Base-by-base conservation (phyloP, 2,329 filamentous ascomycete species). In the Mycocentrospora acerina region DNA sequence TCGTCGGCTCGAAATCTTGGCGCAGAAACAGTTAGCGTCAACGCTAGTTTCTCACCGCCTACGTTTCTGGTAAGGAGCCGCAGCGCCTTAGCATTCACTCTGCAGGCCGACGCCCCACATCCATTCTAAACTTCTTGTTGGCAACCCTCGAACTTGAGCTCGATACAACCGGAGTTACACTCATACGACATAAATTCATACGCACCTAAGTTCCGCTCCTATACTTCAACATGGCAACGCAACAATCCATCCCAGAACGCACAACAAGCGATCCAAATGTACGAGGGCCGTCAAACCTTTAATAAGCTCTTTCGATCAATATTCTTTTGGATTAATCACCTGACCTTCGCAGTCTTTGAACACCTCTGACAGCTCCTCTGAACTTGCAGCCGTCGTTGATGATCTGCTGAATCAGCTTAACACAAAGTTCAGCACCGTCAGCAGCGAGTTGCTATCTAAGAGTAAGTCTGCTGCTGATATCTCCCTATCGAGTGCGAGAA, bases 381-480 rank as follows among this genome's bases (percentile, higher is more conserved):
- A 91, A 61, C 78, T 94, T 40, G 83, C 83, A 2, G 81, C 81
- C 4, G 88, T 90, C 2, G 85, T 96, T 1, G 90, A 96, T 55
- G 88, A 95, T 27, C 78, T 96, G 3, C 74, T 96, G 4, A 89
- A 90, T 62, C 85, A 88, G 30, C 72, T 96, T 0, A 88, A 87
- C 35, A 85, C 81, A 66, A 95, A 95, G 66, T 95, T 95, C 66
- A 83, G 86, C 14, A 81, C 80, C 10, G 83, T 95, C 4, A 94
- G 88, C 7, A 85, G 82, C 43, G 90, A 95, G 69, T 85, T 96
- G 42, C 88, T 95, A 56, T 80, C 85, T 25, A 95, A 95, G 71
- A 88, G 90, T 95, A 68, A 64, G 83, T 72, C n/a, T n/a, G 9
- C 22, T 29, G 4, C 15, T 39, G n/a, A n/a, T n/a, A n/a, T n/a